Conservation (phyloP, 768 basidiomycete genomes). For the Suillus discolor region DNA sequence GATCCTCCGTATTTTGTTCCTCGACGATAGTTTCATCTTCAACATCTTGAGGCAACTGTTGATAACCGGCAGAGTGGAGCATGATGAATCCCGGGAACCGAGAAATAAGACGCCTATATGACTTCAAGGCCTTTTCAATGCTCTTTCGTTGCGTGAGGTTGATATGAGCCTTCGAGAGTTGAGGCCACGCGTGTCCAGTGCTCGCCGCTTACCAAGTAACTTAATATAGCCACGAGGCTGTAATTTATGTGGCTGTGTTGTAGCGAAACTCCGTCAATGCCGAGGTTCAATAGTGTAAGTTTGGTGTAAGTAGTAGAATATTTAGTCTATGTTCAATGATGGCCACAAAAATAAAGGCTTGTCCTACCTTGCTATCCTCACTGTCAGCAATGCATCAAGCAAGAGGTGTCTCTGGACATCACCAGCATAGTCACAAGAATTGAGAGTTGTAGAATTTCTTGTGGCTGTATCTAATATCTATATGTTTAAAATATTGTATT, state of each 20-base stretch:
- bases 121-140: not conserved
- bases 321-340: too few relatives aligned
- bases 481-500: too few relatives aligned
- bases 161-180: not conserved
- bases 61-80: conserved; percentile 49
- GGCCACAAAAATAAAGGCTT: too few relatives aligned
- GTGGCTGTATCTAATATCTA: too few relatives aligned
- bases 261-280: not conserved
- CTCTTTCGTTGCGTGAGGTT: not conserved
- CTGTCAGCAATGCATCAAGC: too few relatives aligned
- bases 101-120: not conserved
- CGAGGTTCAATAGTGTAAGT: too few relatives aligned
- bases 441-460: too few relatives aligned
- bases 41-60: conserved; percentile 44
- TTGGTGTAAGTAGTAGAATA: too few relatives aligned
- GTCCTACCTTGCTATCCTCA: too few relatives aligned
- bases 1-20: conserved; percentile 19
- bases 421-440: too few relatives aligned
- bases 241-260: conserved; percentile 1
- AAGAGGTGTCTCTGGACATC: too few relatives aligned
- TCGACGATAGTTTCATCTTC: conserved; percentile 42
- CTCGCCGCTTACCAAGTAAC: not conserved
- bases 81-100: conserved; percentile 25
- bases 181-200: not conserved
- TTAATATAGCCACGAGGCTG: conserved; percentile 1